Conservation (phyloP, 805 yeast species). For the Ogataea paradorogensis region DNA sequence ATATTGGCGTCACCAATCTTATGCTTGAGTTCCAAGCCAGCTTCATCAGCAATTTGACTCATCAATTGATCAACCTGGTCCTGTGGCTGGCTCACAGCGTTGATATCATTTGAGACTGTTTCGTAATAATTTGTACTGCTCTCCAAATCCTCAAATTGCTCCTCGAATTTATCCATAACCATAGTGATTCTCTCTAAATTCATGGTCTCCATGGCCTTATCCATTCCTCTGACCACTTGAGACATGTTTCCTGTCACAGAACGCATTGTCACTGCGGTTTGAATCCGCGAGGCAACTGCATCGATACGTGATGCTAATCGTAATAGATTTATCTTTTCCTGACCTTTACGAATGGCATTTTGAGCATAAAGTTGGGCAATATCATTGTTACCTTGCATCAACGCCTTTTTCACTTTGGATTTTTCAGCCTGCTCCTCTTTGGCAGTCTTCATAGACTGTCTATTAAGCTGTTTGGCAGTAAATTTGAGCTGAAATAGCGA, state of each 20-base stretch:
- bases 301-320: conserved; percentile 87
- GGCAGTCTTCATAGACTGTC: conserved; percentile 87
- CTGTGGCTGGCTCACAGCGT: conserved; percentile 88
- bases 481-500: conserved; percentile 72
- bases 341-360: conserved; percentile 88
- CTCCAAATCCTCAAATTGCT: conserved; percentile 93
- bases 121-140: conserved; percentile 93
- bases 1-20: conserved; percentile 65
- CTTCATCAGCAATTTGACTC: conserved; percentile 95
- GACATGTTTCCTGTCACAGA: conserved; percentile 93
- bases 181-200: conserved; percentile 87
- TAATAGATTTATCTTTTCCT: conserved; percentile 78
- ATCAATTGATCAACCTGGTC: conserved; percentile 89
- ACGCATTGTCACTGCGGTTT: conserved; percentile 97
- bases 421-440: conserved; percentile 88
- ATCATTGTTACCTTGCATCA: conserved; percentile 81
- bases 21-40: conserved; percentile 90
- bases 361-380: conserved; percentile 94
- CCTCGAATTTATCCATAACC: conserved; percentile 96
- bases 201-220: conserved; percentile 92
- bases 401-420: conserved; percentile 84
- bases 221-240: conserved; percentile 92
- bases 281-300: conserved; percentile 93
- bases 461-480: conserved; percentile 87
- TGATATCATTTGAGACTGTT: conserved; percentile 80